Evolutionary conservation across 495 filamentous ascomycete species (phyloP).

Genomic region (Aspergillus bridgeri): DNA sequence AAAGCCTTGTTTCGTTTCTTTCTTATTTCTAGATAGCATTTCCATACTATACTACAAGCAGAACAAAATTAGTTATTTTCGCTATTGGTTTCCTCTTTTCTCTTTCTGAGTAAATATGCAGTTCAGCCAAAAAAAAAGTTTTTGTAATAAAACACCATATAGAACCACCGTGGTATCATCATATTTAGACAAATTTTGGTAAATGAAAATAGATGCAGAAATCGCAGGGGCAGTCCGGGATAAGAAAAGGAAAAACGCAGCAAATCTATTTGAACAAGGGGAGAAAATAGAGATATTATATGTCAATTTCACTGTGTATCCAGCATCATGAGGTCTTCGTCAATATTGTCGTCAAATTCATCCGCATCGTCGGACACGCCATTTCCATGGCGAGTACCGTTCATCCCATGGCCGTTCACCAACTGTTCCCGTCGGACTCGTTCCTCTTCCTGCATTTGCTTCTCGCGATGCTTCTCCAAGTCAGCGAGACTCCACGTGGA

Average conservation of each 20-base stretch:
- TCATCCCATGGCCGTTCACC: constrained; percentile 25
- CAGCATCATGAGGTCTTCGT: constrained; percentile 58
- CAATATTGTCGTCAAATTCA: constrained; percentile 62
- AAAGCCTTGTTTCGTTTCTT: constrained; percentile 32
- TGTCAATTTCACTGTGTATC: constrained; percentile 45
- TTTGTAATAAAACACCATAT: background rate
- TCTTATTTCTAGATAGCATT: constrained; percentile 23
- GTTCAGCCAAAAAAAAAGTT: background rate
- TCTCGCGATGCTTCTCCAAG: constrained; percentile 60
- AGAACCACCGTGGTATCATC: constrained; percentile 8
- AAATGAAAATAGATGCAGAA: background rate
- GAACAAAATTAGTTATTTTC: constrained; percentile 24
- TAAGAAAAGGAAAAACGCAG: background rate
- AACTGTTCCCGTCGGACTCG: constrained; percentile 37
- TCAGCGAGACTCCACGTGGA: constrained; percentile 86
- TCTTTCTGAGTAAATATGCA: background rate
- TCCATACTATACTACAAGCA: constrained; percentile 13
- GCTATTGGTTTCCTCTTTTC: background rate
- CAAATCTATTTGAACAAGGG: background rate
- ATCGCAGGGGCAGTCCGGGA: background rate
- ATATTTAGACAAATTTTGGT: background rate
- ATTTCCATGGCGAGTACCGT: constrained; percentile 20
- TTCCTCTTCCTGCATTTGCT: constrained; percentile 72
- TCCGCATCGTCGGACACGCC: constrained; percentile 29
- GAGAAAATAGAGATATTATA: background rate